phyloP scores from a whole-genome alignment of 2,329 filamentous ascomycete species.

The Fusarium palustre region DNA sequence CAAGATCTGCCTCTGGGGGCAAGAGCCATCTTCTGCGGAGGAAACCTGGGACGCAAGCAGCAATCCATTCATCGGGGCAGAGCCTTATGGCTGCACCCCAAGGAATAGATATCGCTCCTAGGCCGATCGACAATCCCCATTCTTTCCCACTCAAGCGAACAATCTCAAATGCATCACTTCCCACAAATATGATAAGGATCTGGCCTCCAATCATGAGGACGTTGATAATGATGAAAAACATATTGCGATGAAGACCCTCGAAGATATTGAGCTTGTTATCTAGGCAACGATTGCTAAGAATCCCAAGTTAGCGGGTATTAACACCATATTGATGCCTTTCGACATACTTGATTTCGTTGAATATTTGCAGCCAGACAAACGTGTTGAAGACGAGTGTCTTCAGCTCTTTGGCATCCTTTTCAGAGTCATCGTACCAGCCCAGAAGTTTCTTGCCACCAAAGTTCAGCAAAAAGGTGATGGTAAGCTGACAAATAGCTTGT shows the following conservation, averaged over 20 bases:
- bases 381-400: slow-evolving; percentile 76
- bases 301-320: slow-evolving; percentile 70
- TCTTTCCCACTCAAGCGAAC: slow-evolving; percentile 71
- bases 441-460: slow-evolving; percentile 70
- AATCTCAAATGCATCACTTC: slow-evolving; percentile 80
- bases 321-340: slow-evolving; percentile 67
- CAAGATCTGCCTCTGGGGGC: slow-evolving; percentile 28
- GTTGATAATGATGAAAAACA: slow-evolving; percentile 85
- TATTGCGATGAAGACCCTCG: slow-evolving; percentile 81
- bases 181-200: slow-evolving; percentile 85
- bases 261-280: slow-evolving; percentile 92
- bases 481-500: slow-evolving; percentile 70
- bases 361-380: slow-evolving; percentile 80
- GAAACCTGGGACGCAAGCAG: slow-evolving; percentile 46
- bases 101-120: slow-evolving; percentile 80
- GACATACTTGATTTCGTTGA: slow-evolving; percentile 72
- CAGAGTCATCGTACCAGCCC: slow-evolving; percentile 51
- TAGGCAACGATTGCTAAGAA: slow-evolving; percentile 66
- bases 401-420: slow-evolving; percentile 52
- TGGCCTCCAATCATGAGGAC: slow-evolving; percentile 85
- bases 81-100: slow-evolving; percentile 79
- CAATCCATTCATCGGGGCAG: slow-evolving; percentile 72
- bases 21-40: slow-evolving; percentile 46
- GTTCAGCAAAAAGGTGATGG: slow-evolving; percentile 68
- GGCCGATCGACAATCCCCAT: slow-evolving; percentile 85